Evolutionary conservation across 352 stramenopile genomes (phyloP).

Genomic region (Aphanomyces euteiches): DNA sequence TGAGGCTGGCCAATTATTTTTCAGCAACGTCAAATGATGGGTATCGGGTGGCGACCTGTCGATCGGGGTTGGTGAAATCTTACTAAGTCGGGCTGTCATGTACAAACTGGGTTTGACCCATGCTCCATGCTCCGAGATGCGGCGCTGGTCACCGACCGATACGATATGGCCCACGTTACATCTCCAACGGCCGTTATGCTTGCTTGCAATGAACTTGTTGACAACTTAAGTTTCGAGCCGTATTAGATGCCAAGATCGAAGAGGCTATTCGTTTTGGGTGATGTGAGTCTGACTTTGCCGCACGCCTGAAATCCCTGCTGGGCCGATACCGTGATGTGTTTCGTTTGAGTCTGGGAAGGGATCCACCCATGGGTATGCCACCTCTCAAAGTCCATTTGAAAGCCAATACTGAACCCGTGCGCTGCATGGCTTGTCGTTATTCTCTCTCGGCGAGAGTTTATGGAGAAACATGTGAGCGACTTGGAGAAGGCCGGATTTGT

Average conservation of each 20-base stretch:
- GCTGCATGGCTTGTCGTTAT: constrained; percentile 25
- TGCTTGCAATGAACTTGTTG: neutral
- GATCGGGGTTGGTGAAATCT: constrained; percentile 7
- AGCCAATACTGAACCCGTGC: constrained; percentile 17
- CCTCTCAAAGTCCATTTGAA: constrained; percentile 31
- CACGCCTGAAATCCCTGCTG: neutral
- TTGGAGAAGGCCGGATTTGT: constrained; percentile 25
- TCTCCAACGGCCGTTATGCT: constrained; percentile 1
- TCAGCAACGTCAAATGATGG: constrained; percentile 9
- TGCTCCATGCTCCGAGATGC: neutral
- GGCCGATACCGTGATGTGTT: constrained; percentile 14
- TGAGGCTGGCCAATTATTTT: neutral
- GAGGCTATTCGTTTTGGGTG: no score
- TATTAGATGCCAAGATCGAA: no score
- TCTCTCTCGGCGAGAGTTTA: constrained; percentile 23
- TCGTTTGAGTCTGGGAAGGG: constrained; percentile 18
- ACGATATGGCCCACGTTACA: constrained; percentile 12
- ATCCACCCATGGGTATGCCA: constrained; percentile 30
- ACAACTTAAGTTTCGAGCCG: neutral
- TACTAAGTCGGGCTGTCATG: constrained; percentile 19
- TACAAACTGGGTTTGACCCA: constrained; percentile 18
- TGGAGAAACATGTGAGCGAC: constrained; percentile 23
- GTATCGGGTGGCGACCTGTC: neutral
- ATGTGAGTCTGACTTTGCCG: neutral
- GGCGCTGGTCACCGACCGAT: no score